Evolutionary conservation across 306 rosid genomes (phyloP).

Genomic region (Heteromeles arbutifolia): DNA sequence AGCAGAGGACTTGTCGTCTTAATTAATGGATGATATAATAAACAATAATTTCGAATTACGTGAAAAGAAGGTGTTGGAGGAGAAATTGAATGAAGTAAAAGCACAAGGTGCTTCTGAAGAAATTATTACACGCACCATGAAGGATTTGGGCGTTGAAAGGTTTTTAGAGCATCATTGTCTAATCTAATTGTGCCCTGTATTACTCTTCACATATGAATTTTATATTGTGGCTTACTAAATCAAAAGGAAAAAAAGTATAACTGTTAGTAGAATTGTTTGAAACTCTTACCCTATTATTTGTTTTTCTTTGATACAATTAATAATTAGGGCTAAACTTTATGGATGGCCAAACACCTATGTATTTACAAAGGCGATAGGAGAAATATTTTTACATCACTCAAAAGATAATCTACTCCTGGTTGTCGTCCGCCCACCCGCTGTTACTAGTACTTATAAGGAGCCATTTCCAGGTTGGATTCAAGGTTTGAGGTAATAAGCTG

Average conservation of each 20-base stretch:
- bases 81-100: conserved; percentile 16
- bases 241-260: too few relatives aligned
- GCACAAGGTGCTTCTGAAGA: not conserved
- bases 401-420: conserved; percentile 18
- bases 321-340: conserved; percentile 28
- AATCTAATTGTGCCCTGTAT: not conserved
- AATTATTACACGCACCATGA: conserved; percentile 17
- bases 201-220: not conserved
- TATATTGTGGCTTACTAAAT: not conserved
- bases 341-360: conserved; percentile 44
- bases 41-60: conserved; percentile 17
- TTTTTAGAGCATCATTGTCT: conserved; percentile 5
- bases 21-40: not conserved
- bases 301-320: not conserved
- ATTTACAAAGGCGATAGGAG: conserved; percentile 46
- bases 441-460: conserved; percentile 15
- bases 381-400: conserved; percentile 16
- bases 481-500: conserved; percentile 26
- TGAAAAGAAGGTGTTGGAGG: conserved; percentile 20
- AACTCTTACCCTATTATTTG: not conserved
- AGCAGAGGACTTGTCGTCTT: conserved; percentile 5
- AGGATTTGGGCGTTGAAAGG: conserved; percentile 28
- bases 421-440: conserved; percentile 15
- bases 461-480: conserved; percentile 42
- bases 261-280: too few relatives aligned